Conservation (phyloP, 176 grass and related monocot species). For the Aegilops bicornis region DNA sequence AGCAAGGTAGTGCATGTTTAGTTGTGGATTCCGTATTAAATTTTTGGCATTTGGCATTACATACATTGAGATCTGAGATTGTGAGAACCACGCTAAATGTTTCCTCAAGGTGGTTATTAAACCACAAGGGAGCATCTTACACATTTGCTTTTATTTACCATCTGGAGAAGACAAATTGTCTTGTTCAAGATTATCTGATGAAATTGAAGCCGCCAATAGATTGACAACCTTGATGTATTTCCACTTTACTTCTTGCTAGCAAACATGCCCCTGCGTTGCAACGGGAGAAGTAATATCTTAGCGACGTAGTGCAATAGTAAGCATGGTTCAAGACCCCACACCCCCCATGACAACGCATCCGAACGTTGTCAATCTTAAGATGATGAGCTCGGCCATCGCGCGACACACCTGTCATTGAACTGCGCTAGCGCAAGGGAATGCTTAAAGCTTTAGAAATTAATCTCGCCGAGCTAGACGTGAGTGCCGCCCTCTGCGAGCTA, state of each 20-base stretch:
- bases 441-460: too few species aligned
- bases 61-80: not conserved
- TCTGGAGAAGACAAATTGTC: not conserved
- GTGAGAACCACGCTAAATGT: not conserved
- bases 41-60: not conserved
- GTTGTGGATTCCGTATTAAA: not conserved
- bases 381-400: too few species aligned
- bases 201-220: not conserved
- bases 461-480: too few species aligned
- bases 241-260: not conserved
- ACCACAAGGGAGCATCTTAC: not conserved
- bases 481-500: too few species aligned
- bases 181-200: not conserved
- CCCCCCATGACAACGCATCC: too few species aligned
- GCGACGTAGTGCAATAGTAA: too few species aligned
- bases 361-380: too few species aligned
- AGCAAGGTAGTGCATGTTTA: not conserved
- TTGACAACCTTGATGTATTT: not conserved
- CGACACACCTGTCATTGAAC: too few species aligned
- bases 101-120: not conserved
- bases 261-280: too few species aligned
- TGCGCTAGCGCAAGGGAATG: too few species aligned
- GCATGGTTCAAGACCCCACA: too few species aligned
- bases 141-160: not conserved
- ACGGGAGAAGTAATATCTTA: too few species aligned